A percentile compares a stretch with the other conserved stretches of the same genome.
Evolutionary conservation across 2,329 filamentous ascomycete species (phyloP).

Genomic region (Sarocladium oryzae): DNA sequence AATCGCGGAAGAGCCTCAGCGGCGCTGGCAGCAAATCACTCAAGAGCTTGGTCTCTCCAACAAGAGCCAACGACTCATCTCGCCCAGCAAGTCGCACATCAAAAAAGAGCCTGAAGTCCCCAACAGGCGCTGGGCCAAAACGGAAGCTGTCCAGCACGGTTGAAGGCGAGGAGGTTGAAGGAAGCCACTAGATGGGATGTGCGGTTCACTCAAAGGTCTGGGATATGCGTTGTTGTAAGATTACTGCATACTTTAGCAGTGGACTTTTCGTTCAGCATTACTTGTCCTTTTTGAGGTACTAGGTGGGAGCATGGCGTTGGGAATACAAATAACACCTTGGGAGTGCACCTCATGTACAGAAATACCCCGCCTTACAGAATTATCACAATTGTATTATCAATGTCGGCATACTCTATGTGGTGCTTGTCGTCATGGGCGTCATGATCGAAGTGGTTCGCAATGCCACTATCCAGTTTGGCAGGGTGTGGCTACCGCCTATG

Average conservation of each 20-base stretch:
- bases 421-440: too few relatives aligned
- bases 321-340: neutral
- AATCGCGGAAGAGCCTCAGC: constrained; percentile 1
- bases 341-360: too few relatives aligned
- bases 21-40: constrained; percentile 1
- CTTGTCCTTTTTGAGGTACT: neutral
- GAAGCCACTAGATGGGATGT: neutral
- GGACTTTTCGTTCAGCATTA: too few relatives aligned
- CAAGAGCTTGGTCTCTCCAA: constrained; percentile 3
- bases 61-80: neutral
- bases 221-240: too few relatives aligned
- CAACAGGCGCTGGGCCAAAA: neutral
- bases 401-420: neutral
- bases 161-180: neutral
- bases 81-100: neutral
- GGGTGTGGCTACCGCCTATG: neutral
- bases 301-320: neutral
- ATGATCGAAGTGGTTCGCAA: too few relatives aligned
- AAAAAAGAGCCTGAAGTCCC: neutral
- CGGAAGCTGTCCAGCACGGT: constrained; percentile 3
- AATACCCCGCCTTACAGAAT: too few relatives aligned
- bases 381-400: too few relatives aligned
- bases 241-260: too few relatives aligned
- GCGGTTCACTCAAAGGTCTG: neutral
- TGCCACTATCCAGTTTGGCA: too few relatives aligned